Evolutionary conservation across 306 rosid genomes (phyloP), one percentile per base, ranked within the genome.

Genomic region (Quercus cerris): DNA sequence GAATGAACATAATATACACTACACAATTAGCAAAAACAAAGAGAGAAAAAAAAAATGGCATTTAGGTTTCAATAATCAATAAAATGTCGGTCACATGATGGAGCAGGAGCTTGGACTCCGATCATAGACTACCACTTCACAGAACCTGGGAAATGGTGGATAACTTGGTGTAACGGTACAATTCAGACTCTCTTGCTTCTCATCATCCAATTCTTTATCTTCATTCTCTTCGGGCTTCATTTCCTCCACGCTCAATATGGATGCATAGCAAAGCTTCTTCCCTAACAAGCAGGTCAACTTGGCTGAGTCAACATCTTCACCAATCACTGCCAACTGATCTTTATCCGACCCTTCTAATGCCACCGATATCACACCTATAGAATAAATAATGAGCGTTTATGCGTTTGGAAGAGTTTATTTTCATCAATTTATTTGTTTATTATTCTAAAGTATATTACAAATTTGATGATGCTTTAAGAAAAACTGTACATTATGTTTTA

Each of bases 291-390:
- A 2, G 7, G 71, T n/a, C 88, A 86, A 19, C 55, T 77, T 19
- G 17, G 35, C 76, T 0, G 88, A 25, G 22, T 86, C 88, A 0
- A 79, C 62, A 0, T 3, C 66, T 0, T 81, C 84, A 27, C 86
- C 89, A 1, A 20, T 58, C 63, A 86, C 86, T 56, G 13, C 79
- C 80, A 88, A 25, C 49, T 59, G 46, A 76, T 84, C 87, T 59
- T 31, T 35, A 8, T 76, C 77, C 19, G 28, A 52, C 4, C 86
- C 89, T 77, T 74, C 76, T 22, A 88, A 1, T 14, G 77, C 57
- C 73, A 88, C 88, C 9, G 85, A 78, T 75, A 4, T 88, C 67
- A 79, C 89, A 15, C 85, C 83, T 87, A 76, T 33, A 3, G 11
- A 31, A 4, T 17, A 3, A 31, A 69, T 6, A 8, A 41, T 31